phyloP scores from a whole-genome alignment of 1,139 yeast species.

The Geotrichum fermentans region DNA sequence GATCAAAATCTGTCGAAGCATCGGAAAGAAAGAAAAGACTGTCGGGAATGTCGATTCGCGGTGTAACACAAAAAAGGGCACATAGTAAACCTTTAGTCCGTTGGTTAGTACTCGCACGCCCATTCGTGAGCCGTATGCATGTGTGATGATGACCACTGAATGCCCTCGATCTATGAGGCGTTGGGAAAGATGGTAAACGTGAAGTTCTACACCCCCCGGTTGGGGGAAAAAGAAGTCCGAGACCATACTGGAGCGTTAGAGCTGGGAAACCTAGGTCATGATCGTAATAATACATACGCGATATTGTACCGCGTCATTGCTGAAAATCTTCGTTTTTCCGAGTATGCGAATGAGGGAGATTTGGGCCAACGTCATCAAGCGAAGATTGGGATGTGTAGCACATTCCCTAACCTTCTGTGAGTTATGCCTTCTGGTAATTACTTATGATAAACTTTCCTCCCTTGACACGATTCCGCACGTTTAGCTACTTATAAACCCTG shows the following conservation, averaged over 20 bases:
- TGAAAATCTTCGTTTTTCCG: no score
- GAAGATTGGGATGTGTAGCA: no score
- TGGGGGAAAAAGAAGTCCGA: constrained; percentile 98
- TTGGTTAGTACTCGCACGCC: constrained; percentile 82
- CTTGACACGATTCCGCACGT: no score
- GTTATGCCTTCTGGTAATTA: no score
- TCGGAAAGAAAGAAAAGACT: constrained; percentile 82
- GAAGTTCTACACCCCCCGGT: constrained; percentile 96
- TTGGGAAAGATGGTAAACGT: constrained; percentile 79
- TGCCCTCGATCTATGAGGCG: constrained; percentile 81
- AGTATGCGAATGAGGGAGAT: no score
- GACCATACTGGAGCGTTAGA: constrained; percentile 50
- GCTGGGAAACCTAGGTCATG: constrained; percentile 35
- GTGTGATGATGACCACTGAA: constrained; percentile 85
- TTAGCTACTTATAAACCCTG: no score
- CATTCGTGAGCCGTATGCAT: constrained; percentile 73
- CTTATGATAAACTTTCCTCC: no score
- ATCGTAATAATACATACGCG: background rate
- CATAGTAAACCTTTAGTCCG: constrained; percentile 88
- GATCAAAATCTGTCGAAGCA: constrained; percentile 75
- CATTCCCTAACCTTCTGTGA: no score
- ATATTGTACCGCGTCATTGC: background rate
- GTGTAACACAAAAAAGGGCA: constrained; percentile 73
- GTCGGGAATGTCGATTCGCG: constrained; percentile 86
- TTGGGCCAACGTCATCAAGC: no score